Base-by-base conservation (phyloP, 2,329 filamentous ascomycete species). In the Fusarium mangiferae region DNA sequence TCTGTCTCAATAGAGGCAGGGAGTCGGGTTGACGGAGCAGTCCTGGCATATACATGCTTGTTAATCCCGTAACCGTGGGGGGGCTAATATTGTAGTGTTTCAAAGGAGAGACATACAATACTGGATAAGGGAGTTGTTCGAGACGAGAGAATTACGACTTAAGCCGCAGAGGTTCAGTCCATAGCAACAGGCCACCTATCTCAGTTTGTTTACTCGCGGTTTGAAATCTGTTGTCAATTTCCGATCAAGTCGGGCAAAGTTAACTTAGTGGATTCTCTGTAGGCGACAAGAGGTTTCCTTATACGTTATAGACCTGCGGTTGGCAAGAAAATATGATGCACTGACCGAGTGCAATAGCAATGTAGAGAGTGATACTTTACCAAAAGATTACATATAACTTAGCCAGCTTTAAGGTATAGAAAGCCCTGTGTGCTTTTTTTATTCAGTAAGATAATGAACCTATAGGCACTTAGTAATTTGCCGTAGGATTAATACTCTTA, bases 1-100 rank as follows among this genome's bases (percentile, higher is more conserved):
- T 26, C 57, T 71, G 75, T 71, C 66, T 77, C 65, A 58, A 64
- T 41, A 20, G 18, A 44, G 45, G 39, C 46, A 66, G 61, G 63
- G 55, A 56, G 62, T 41, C 38, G 30, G 62, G 71, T 70, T 72
- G 70, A 57, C 62, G 39, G 64, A 61, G 49, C 58, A 64, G 30
- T 60, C n/a, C 35, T 33, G 33, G 28, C 14, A 51, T 52, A 41
- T 45, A 44, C 24, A 51, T 62, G 17, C 71, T 72, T 72, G 60
- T 52, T 44, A 62, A 75, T 72, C 66, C 75, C 61, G 38, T 65
- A 48, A 48, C 28, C 45, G 56, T 58, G 49, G 56, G 33, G 33
- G 66, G 65, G 26, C 30, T 70, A 65, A 64, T 72, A 35, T 74
- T 49, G 44, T 35, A 45, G 41, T 56, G 63, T 55, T 71, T 48